Conservation (phyloP, 2,329 filamentous ascomycete species). For the Claviceps arundinis region DNA sequence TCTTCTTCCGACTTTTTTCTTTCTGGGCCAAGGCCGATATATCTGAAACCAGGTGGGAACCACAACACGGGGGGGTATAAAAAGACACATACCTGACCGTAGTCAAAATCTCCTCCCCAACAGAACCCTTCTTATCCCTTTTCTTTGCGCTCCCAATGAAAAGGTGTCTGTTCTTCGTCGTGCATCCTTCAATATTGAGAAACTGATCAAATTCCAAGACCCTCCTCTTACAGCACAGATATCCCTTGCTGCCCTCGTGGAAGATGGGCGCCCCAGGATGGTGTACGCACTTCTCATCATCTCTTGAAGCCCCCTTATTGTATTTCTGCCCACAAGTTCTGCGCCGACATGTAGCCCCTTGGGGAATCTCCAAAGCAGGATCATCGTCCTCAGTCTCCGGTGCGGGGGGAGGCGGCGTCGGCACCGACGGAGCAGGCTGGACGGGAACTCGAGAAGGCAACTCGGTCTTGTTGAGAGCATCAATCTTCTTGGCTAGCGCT, state of each 20-base stretch:
- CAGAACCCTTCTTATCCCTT: conserved; percentile 34
- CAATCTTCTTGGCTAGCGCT: conserved; percentile 30
- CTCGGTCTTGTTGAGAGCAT: conserved; percentile 33
- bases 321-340: conserved; percentile 60
- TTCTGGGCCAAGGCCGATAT: too few relatives aligned
- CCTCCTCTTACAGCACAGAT: conserved; percentile 88
- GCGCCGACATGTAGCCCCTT: conserved; percentile 64
- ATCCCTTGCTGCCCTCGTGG: conserved; percentile 96
- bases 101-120: conserved; percentile 62
- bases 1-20: background rate
- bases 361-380: conserved; percentile 55
- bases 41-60: too few relatives aligned
- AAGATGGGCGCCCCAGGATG: conserved; percentile 89
- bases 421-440: conserved; percentile 31
- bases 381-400: conserved; percentile 85
- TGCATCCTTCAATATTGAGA: conserved; percentile 87
- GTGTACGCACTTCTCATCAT: conserved; percentile 68
- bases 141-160: conserved; percentile 68
- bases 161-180: conserved; percentile 66
- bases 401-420: conserved; percentile 43
- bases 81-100: conserved; percentile 51
- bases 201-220: conserved; percentile 98
- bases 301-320: conserved; percentile 43
- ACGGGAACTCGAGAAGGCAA: conserved; percentile 26
- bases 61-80: background rate